These are phyloP conservation scores for Apophysomyces ossiformis DNA, from an alignment of 371 early-diverging fungal species.

Conservation along the genomic window DNA sequence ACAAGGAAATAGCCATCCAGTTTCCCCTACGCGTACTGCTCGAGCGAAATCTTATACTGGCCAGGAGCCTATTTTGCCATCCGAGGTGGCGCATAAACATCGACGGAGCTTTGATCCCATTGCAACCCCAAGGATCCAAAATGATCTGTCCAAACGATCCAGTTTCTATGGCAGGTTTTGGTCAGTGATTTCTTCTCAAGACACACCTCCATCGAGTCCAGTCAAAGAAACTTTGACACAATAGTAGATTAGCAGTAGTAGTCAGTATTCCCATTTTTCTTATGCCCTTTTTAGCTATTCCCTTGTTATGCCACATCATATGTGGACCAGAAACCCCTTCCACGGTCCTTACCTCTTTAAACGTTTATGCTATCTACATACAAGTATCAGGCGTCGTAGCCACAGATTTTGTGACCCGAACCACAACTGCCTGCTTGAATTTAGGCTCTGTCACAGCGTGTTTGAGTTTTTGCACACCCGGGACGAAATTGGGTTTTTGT, in stretches of 20 bases:
- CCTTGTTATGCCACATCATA: neutral
- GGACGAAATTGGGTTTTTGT: too few relatives aligned
- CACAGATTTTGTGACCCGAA: too few relatives aligned
- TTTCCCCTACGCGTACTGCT: neutral
- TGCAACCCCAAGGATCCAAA: constrained; percentile 3
- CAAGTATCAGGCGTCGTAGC: neutral
- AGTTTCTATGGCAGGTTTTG: constrained; percentile 33
- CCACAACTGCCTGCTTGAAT: too few relatives aligned
- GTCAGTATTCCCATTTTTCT: too few relatives aligned
- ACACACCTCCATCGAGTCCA: constrained; percentile 31
- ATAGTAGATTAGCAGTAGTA: neutral
- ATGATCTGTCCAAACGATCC: constrained; percentile 22
- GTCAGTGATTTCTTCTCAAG: constrained; percentile 23
- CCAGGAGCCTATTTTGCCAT: constrained; percentile 11
- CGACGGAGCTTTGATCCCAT: constrained; percentile 13
- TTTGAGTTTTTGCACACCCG: too few relatives aligned
- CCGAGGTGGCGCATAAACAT: constrained; percentile 6
- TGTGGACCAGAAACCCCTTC: neutral
- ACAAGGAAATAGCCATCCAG: neutral
- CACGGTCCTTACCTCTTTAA: constrained; percentile 2
- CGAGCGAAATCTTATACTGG: constrained; percentile 11
- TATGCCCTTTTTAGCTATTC: constrained; percentile 4
- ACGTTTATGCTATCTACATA: neutral
- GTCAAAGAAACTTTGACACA: constrained; percentile 10
- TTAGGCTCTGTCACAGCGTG: too few relatives aligned